These are phyloP conservation scores for Clitopilus passeckerianus DNA, from an alignment of 768 basidiomycete species.

Conservation along the genomic window DNA sequence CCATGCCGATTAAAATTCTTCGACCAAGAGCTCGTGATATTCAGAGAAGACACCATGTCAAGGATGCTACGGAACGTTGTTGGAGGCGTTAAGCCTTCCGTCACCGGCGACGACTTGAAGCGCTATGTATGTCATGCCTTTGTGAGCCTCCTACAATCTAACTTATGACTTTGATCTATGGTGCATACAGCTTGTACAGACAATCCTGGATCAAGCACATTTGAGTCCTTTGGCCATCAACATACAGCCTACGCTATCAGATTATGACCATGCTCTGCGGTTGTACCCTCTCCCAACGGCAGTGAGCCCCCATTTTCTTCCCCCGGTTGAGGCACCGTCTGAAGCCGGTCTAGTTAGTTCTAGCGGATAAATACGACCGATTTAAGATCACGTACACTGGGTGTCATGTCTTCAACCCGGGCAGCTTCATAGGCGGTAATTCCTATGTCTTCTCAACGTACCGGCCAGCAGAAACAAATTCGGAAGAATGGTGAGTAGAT, in stretches of 20 bases:
- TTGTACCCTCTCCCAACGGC: slow-evolving; percentile 93
- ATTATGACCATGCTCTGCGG: slow-evolving; percentile 88
- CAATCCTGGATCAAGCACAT: slow-evolving; percentile 92
- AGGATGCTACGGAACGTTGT: slow-evolving; percentile 91
- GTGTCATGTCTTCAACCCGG: slow-evolving; percentile 98
- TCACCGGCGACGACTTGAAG: slow-evolving; percentile 76
- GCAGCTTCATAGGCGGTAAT: slow-evolving; percentile 73
- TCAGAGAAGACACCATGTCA: slow-evolving; percentile 90
- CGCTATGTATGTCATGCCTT: slow-evolving; percentile 61
- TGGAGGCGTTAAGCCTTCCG: slow-evolving; percentile 72
- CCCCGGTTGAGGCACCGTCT: not conserved
- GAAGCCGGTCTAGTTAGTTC: slow-evolving; percentile 54
- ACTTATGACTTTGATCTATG: not conserved
- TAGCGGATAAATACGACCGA: slow-evolving; percentile 95
- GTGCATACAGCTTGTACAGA: slow-evolving; percentile 77
- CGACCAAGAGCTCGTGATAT: slow-evolving; percentile 92
- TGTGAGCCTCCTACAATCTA: not conserved
- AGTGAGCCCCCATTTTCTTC: slow-evolving; percentile 38
- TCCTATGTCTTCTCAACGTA: slow-evolving; percentile 88
- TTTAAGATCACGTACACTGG: slow-evolving; percentile 97
- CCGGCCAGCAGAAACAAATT: slow-evolving; percentile 78
- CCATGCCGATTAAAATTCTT: slow-evolving; percentile 95
- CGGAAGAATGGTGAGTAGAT: slow-evolving; percentile 69
- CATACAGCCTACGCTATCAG: slow-evolving; percentile 83
- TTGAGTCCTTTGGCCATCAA: slow-evolving; percentile 81